Evolutionary conservation across 495 filamentous ascomycete species (phyloP).

Genomic region (Aspergillus affinis): DNA sequence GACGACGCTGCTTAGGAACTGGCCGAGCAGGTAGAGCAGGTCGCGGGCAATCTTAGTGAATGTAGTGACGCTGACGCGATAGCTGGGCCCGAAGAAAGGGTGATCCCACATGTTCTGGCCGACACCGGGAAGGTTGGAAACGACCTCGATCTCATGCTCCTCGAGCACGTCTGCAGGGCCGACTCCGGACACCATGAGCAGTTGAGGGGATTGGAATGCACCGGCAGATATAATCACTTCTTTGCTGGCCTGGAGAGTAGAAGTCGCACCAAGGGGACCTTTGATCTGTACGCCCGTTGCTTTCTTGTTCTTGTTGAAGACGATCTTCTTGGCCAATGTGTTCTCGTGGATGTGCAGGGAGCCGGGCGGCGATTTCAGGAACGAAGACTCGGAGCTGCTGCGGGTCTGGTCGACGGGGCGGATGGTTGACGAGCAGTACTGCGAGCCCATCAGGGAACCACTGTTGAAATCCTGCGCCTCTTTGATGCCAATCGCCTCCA

Average conservation of each 20-base stretch:
- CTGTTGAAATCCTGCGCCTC: conserved; percentile 37
- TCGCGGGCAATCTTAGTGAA: neutral
- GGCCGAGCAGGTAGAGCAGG: neutral
- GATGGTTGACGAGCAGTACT: conserved; percentile 43
- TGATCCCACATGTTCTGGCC: conserved; percentile 6
- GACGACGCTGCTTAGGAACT: neutral
- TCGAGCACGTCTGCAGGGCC: neutral
- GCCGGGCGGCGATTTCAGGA: conserved; percentile 21
- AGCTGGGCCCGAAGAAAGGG: neutral
- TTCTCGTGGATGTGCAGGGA: conserved; percentile 16
- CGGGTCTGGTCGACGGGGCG: conserved; percentile 31
- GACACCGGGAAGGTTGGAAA: neutral
- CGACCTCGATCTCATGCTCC: neutral
- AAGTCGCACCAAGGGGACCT: neutral
- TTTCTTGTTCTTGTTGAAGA: conserved; percentile 18
- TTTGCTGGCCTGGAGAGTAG: neutral
- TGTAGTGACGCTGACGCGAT: neutral
- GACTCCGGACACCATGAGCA: conserved; percentile 3
- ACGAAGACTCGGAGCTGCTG: conserved; percentile 37
- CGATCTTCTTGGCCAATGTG: conserved; percentile 23
- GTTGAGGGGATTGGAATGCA: conserved; percentile 3
- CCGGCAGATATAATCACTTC: conserved; percentile 3
- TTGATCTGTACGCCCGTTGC: conserved; percentile 19
- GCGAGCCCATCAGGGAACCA: conserved; percentile 39
- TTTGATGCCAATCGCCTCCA: conserved; percentile 42